Conservation (phyloP, 192 early-diverging fungal species). For the Umbelopsis vinacea region DNA sequence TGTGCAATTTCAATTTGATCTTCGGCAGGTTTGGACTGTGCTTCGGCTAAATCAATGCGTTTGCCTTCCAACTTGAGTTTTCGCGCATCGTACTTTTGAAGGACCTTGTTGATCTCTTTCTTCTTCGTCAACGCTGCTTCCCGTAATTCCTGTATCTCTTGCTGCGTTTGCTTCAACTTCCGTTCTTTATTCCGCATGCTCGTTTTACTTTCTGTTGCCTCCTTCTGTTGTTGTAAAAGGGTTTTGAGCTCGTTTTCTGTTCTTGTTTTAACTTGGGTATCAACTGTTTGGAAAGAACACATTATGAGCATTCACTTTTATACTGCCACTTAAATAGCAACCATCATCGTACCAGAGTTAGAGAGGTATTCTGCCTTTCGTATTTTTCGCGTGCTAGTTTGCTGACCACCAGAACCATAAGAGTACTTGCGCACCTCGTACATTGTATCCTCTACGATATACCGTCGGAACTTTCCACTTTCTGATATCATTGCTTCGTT, state of each 20-base stretch:
- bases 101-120: background rate
- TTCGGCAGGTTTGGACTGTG: background rate
- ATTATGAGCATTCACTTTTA: background rate
- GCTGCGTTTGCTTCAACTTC: background rate
- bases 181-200: background rate
- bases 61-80: conserved; percentile 12
- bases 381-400: conserved; percentile 29
- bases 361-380: conserved; percentile 12
- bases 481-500: conserved; percentile 24
- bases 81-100: conserved; percentile 5
- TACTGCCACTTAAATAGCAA: background rate
- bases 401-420: conserved; percentile 37
- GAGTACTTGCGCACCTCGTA: conserved; percentile 32
- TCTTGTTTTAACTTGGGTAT: conserved; percentile 4
- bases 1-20: background rate
- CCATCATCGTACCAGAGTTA: conserved; percentile 26
- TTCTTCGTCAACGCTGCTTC: background rate
- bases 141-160: background rate
- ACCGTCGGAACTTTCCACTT: conserved; percentile 26
- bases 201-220: background rate
- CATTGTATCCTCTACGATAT: conserved; percentile 26
- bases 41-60: background rate
- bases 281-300: background rate
- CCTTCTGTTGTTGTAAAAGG: background rate
- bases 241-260: conserved; percentile 12